A percentile compares a stretch with the other conserved stretches of the same genome.
These are phyloP conservation scores for Oenanthe javanica DNA, from an alignment of 140 eudicot species.

Conservation along the genomic window DNA sequence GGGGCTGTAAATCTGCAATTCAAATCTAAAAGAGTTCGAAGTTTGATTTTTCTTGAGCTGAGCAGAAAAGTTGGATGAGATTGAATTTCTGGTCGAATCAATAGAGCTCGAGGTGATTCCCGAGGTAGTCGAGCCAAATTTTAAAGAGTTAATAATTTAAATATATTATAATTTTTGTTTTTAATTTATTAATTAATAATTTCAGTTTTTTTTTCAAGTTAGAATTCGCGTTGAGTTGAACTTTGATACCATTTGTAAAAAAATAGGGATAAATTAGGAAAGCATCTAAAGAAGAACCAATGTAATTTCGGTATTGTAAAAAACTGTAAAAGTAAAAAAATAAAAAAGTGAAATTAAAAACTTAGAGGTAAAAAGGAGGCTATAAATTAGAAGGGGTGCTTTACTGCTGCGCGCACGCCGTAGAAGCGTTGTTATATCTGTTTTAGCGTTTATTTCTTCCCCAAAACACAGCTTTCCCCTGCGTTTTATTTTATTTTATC, in stretches of 20 bases:
- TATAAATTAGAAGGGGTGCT: not conserved
- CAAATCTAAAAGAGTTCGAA: not conserved
- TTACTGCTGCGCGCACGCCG: not conserved
- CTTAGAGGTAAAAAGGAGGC: not conserved
- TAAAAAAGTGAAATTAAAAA: not conserved
- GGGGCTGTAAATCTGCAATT: not conserved
- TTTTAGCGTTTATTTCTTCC: not conserved
- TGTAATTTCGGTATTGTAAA: not conserved
- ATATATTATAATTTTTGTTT: not conserved
- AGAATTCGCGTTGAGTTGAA: not conserved
- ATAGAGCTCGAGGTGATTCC: not conserved
- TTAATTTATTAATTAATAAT: not conserved
- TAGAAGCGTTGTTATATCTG: not conserved
- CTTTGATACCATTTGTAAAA: not conserved
- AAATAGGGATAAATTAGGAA: not conserved
- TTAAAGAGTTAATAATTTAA: not conserved
- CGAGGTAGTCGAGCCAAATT: not conserved
- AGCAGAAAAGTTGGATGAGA: not conserved
- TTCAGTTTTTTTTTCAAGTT: not conserved
- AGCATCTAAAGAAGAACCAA: not conserved
- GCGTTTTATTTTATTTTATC: not conserved
- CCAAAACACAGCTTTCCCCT: not conserved
- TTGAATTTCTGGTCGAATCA: not conserved
- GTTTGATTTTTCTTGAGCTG: not conserved
- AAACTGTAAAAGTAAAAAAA: not conserved